These are phyloP conservation scores for Peronosclerospora sorghi DNA, from an alignment of 352 stramenopile species.

Conservation along the genomic window DNA sequence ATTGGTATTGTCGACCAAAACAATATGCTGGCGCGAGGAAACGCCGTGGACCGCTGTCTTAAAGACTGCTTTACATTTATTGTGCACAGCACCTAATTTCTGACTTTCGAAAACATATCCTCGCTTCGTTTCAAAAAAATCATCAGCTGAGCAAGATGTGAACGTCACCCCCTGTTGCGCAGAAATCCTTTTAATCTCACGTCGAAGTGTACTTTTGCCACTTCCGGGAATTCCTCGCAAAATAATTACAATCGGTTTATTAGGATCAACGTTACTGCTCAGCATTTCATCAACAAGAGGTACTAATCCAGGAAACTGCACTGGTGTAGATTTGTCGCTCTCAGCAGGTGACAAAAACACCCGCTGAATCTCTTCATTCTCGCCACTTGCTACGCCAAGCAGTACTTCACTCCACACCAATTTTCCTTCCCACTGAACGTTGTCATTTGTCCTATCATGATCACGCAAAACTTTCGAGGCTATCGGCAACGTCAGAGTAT, in stretches of 20 bases:
- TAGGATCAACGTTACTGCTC: constrained; percentile 4
- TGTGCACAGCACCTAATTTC: no score
- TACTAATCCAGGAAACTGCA: constrained; percentile 26
- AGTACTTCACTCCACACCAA: constrained; percentile 11
- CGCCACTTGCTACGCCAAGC: constrained; percentile 3
- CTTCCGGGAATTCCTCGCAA: no score
- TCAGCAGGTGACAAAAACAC: constrained; percentile 13
- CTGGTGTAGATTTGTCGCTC: background rate
- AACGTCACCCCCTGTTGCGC: constrained; percentile 11
- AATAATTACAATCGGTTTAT: no score
- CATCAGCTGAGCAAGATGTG: no score
- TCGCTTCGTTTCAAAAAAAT: no score
- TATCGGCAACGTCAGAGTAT: constrained; percentile 11
- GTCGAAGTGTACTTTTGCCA: constrained; percentile 53
- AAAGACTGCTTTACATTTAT: constrained; percentile 33
- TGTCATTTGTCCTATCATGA: constrained; percentile 1
- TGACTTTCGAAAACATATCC: no score
- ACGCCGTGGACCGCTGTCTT: constrained; percentile 15
- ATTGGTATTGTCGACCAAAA: constrained; percentile 71
- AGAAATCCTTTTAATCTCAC: constrained; percentile 33
- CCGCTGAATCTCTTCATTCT: constrained; percentile 15
- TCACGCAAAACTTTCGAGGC: constrained; percentile 9
- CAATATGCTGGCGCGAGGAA: constrained; percentile 13
- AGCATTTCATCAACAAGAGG: constrained; percentile 33
- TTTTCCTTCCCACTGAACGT: constrained; percentile 22